Evolutionary conservation across 805 yeast genomes (phyloP), one percentile per base, ranked within the genome.

Genomic region (Ogataea pilisensis): DNA sequence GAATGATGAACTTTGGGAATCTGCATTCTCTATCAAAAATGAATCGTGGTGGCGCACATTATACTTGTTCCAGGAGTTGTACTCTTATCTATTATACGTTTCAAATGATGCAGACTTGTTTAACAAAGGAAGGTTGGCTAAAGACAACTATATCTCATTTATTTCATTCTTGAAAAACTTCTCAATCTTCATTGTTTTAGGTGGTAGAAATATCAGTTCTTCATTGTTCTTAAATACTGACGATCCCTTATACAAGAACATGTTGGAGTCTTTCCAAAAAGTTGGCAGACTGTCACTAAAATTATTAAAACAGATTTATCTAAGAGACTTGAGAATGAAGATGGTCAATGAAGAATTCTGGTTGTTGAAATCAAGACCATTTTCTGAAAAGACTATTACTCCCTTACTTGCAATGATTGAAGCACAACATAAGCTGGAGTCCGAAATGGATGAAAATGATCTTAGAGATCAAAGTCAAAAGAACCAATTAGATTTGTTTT

Each of bases 21-120:
- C 47, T n/a, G 48, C 48, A 6, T 48, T 53, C 16, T 37, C 44
- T 3, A 37, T 32, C 5, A 35, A 40, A n/a, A 48, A 44, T 32
- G 52, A 46, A 13, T 13, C 37, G 2, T 50, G 68, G 58, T 63
- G 67, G 54, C 53, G 47, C n/a, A 57, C 68, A 42, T 54, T 83
- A 2, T 68, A 64, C 33, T 55, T 81, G 0, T 74, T 80, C 44
- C 68, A 82, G 42, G 87, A 84, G 47, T 54, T 83, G 8, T 72
- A 79, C 44, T 78, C 88, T 1, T 82, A 80, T 51, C 75, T 85
- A 75, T 60, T 85, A 31, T 71, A 77, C 20, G 77, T 85, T 8
- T 73, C 85, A 2, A 82, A 78, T 48, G 95, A 85, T 53, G 61
- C 66, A 9, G 90, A 81, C 48, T 61, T 81, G 35, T 72, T 75